Evolutionary conservation across 2,329 filamentous ascomycete species (phyloP), one percentile per base, ranked within the genome.

Genomic region (Cercospora zeina): DNA sequence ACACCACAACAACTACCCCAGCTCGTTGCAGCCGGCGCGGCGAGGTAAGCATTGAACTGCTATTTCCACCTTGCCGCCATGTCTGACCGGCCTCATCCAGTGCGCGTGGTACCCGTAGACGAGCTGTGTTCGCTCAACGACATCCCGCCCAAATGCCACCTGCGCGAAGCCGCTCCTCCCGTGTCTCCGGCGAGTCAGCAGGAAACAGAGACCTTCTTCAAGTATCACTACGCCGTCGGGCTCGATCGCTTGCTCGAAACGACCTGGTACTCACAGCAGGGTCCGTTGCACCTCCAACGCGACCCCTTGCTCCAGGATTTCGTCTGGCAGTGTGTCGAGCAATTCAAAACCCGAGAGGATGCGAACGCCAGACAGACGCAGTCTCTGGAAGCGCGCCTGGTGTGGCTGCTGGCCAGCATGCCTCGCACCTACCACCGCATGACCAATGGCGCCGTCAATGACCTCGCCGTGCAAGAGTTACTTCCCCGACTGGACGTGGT

Each of bases 241-340:
- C 83, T 95, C 51, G 87, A 90, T 75, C 83, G 84, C 54, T 88
- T 95, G 65, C 84, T 96, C 65, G 93, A 97, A 75, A 90, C 91
- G 6, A 83, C 82, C 30, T 97, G 93, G 93, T 97, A 91, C 77
- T 85, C 79, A 27, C 78, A 77, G 37, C 81, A 81, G 67, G 84
- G 82, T 58, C 78, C 83, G 59, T 74, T 73, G n/a, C 77, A 81
- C 57, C 76, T 89, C 1, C 76, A 85, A 62, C 77, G 75, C 36
- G 82, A 89, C 71, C 77, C 80, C 30, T 77, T 79, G 30, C 78
- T 91, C n/a, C 80, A 89, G 68, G 85, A 87, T 57, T 83, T 88
- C 64, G 85, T 93, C 72, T 83, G 83, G 5, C 82, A 84, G 14
- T 87, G 93, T 67, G 80, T 92, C 27, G 73, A 76, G 14, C 70